Conservation (phyloP, 2,329 filamentous ascomycete genomes). For the Exophiala xenobiotica region DNA sequence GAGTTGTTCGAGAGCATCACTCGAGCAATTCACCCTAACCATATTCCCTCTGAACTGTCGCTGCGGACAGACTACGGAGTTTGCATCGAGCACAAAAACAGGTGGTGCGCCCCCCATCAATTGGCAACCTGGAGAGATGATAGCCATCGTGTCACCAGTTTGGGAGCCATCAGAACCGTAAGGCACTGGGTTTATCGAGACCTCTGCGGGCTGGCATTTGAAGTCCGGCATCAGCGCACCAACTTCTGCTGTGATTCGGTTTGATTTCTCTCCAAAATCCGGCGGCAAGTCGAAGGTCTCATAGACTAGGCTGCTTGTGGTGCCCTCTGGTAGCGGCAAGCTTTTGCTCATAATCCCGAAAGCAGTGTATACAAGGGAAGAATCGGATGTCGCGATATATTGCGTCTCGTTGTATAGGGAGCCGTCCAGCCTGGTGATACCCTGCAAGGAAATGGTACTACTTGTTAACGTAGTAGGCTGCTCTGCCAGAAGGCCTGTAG, state of each 20-base stretch:
- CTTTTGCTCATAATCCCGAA: slow-evolving; percentile 14
- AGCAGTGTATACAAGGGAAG: slow-evolving; percentile 21
- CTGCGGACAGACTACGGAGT: slow-evolving; percentile 5
- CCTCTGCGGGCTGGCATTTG: slow-evolving; percentile 10
- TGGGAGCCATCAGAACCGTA: neutral
- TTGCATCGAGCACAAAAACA: neutral
- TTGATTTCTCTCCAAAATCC: neutral
- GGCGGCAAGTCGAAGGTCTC: slow-evolving; percentile 5
- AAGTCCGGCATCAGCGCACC: slow-evolving; percentile 18
- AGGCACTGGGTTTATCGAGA: neutral
- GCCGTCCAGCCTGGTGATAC: slow-evolving; percentile 13
- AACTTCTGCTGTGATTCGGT: slow-evolving; percentile 7
- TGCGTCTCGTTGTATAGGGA: slow-evolving; percentile 4
- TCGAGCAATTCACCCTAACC: slow-evolving; percentile 1
- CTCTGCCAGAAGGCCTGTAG: slow-evolving; percentile 34
- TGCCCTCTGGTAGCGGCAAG: slow-evolving; percentile 10
- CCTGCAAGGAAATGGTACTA: neutral
- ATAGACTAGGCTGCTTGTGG: slow-evolving; percentile 8
- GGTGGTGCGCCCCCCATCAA: slow-evolving; percentile 2
- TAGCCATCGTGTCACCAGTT: neutral
- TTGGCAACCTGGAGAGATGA: neutral
- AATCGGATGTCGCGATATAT: slow-evolving; percentile 5
- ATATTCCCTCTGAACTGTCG: neutral
- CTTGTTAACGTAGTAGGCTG: neutral
- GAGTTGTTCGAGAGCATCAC: neutral